These are phyloP conservation scores for Daldinia vernicosa DNA, from an alignment of 495 filamentous ascomycete genomes.

Conservation along the genomic window DNA sequence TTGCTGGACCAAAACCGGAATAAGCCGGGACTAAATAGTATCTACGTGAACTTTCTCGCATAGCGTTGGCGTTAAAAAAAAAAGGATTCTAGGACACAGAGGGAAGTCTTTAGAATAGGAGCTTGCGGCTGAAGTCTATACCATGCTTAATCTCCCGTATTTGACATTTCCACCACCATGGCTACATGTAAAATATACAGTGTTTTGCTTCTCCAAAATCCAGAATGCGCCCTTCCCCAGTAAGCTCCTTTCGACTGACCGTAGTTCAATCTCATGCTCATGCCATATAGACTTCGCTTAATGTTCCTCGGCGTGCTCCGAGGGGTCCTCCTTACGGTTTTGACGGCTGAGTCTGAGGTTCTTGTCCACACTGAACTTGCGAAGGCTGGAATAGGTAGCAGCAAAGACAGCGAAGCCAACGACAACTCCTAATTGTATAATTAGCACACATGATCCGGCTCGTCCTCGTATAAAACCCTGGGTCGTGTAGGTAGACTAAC, in stretches of 20 bases:
- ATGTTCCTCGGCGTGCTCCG: conserved; percentile 39
- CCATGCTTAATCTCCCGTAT: conserved; percentile 39
- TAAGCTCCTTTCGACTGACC: conserved; percentile 23
- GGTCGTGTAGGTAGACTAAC: conserved; percentile 62
- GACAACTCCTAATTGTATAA: conserved; percentile 72
- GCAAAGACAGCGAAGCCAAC: conserved; percentile 72
- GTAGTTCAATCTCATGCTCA: conserved; percentile 2
- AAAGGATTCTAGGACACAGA: conserved; percentile 33
- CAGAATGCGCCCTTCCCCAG: conserved; percentile 25
- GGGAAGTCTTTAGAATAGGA: conserved; percentile 30
- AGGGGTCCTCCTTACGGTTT: conserved; percentile 54
- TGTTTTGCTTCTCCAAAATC: conserved; percentile 39
- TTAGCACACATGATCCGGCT: conserved; percentile 16
- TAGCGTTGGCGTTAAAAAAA: conserved; percentile 56
- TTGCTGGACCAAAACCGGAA: conserved; percentile 88
- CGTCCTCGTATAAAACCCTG: not conserved
- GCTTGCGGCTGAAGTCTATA: conserved; percentile 41
- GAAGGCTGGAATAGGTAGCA: conserved; percentile 78
- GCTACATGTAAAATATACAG: conserved; percentile 46
- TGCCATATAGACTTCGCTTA: conserved; percentile 32
- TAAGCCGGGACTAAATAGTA: conserved; percentile 50
- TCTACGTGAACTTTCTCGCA: conserved; percentile 44
- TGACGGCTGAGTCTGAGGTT: conserved; percentile 79
- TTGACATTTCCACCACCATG: conserved; percentile 37
- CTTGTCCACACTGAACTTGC: conserved; percentile 89